phyloP scores from a whole-genome alignment of 2,329 filamentous ascomycete genomes.

The Beauveria australis region DNA sequence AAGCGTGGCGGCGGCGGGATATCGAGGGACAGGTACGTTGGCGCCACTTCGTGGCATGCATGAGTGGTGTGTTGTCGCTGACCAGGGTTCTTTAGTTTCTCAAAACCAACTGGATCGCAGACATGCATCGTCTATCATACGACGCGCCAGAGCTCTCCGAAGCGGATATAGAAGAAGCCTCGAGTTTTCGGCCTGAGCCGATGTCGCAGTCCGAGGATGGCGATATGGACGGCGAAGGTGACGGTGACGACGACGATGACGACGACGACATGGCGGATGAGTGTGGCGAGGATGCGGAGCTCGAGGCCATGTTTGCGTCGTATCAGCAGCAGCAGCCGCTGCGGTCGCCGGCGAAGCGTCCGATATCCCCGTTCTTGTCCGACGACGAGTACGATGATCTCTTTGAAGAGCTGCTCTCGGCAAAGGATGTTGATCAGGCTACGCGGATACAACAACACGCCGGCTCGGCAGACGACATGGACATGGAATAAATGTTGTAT shows the following conservation, averaged over 20 bases:
- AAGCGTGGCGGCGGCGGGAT: conserved; percentile 50
- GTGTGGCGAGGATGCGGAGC: conserved; percentile 43
- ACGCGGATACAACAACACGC: conserved; percentile 19
- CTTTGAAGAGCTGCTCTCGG: conserved; percentile 39
- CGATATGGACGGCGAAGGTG: conserved; percentile 42
- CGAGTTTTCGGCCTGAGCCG: conserved; percentile 25
- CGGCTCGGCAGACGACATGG: conserved; percentile 4
- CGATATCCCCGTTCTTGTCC: conserved; percentile 29
- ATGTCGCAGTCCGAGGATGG: conserved; percentile 23
- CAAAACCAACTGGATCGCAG: conserved; percentile 27
- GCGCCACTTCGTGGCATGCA: no score
- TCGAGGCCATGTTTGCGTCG: conserved; percentile 48
- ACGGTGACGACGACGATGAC: conserved; percentile 34
- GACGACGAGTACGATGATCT: conserved; percentile 56
- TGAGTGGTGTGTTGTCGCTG: background rate
- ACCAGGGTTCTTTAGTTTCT: conserved; percentile 22
- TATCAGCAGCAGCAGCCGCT: conserved; percentile 27
- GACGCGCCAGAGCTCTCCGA: conserved; percentile 36
- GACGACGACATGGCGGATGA: conserved; percentile 44
- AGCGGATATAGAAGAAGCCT: conserved; percentile 44
- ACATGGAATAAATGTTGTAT: background rate
- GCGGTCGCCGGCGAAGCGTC: conserved; percentile 16
- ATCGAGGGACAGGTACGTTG: conserved; percentile 46
- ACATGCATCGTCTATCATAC: conserved; percentile 24
- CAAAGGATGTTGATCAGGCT: conserved; percentile 1